Evolutionary conservation across 169 alveolate genomes (phyloP).

Genomic region (Toxoplasma gondii): DNA sequence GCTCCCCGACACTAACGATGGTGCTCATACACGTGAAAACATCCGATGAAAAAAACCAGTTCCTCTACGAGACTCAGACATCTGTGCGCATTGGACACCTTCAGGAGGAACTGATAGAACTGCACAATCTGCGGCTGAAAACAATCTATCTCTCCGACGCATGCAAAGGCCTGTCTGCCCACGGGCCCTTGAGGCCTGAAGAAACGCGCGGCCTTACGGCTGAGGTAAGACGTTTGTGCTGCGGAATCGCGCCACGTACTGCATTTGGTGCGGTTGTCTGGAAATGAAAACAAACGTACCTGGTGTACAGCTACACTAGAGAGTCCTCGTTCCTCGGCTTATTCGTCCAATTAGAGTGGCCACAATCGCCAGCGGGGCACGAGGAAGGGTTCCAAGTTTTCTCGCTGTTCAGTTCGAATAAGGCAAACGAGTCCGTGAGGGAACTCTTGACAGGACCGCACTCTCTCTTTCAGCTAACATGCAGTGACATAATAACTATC

Average conservation of each 20-base stretch:
- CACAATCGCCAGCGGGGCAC: too few relatives aligned
- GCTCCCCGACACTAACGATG: constrained; percentile 73
- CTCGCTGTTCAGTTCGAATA: too few relatives aligned
- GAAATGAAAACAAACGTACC: too few relatives aligned
- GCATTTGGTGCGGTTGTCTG: too few relatives aligned
- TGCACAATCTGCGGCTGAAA: constrained; percentile 85
- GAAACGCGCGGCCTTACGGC: constrained; percentile 94
- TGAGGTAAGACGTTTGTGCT: constrained; percentile 74
- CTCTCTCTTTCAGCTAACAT: too few relatives aligned
- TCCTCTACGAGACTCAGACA: constrained; percentile 85
- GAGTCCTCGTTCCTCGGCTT: too few relatives aligned
- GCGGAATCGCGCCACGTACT: not conserved
- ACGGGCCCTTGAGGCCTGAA: constrained; percentile 94
- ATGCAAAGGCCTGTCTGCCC: constrained; percentile 88
- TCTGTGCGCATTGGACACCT: constrained; percentile 81
- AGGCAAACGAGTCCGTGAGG: too few relatives aligned
- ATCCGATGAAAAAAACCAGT: constrained; percentile 88
- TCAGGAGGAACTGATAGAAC: constrained; percentile 76
- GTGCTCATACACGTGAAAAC: constrained; percentile 92
- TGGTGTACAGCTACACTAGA: too few relatives aligned
- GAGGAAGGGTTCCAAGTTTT: too few relatives aligned
- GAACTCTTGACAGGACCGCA: too few relatives aligned
- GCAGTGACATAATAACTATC: too few relatives aligned
- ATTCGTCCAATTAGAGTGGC: too few relatives aligned
- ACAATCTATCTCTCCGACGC: constrained; percentile 85